These are phyloP conservation scores for Ophiosphaerella korrae DNA, from an alignment of 2,329 filamentous ascomycete genomes.

Conservation along the genomic window DNA sequence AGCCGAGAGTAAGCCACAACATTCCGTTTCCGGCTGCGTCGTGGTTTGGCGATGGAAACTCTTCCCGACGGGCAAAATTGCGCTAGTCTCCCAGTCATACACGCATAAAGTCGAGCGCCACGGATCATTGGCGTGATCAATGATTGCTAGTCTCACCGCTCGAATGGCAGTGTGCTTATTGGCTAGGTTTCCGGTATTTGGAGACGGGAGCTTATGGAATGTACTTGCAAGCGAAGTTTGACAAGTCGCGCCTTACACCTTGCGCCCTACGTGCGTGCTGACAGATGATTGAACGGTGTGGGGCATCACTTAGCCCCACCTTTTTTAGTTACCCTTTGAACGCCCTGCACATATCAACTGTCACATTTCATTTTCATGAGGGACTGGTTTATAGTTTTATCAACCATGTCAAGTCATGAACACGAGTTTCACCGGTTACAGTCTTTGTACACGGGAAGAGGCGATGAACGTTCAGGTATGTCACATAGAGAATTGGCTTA, in stretches of 20 bases:
- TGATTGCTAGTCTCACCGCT: background rate
- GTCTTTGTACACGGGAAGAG: no score
- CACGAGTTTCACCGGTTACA: background rate
- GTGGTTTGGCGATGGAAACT: background rate
- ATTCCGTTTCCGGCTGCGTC: background rate
- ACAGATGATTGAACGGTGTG: background rate
- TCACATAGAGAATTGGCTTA: no score
- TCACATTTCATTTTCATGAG: no score
- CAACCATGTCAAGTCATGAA: background rate
- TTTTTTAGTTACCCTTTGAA: background rate
- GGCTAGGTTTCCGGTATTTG: background rate
- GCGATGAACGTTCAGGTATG: background rate
- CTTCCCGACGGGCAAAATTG: slow-evolving; percentile 2
- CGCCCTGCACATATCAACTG: slow-evolving; percentile 9
- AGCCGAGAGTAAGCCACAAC: slow-evolving; percentile 1
- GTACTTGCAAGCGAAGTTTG: background rate
- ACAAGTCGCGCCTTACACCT: slow-evolving; percentile 3
- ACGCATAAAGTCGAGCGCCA: background rate
- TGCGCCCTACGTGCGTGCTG: background rate
- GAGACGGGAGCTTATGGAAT: background rate
- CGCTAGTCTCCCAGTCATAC: background rate
- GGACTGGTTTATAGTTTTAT: background rate
- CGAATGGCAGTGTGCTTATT: background rate
- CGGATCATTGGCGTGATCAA: background rate
- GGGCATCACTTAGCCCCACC: slow-evolving; percentile 2